These are phyloP conservation scores for Rostrohypoxylon terebratum DNA, from an alignment of 495 filamentous ascomycete species.

Conservation along the genomic window DNA sequence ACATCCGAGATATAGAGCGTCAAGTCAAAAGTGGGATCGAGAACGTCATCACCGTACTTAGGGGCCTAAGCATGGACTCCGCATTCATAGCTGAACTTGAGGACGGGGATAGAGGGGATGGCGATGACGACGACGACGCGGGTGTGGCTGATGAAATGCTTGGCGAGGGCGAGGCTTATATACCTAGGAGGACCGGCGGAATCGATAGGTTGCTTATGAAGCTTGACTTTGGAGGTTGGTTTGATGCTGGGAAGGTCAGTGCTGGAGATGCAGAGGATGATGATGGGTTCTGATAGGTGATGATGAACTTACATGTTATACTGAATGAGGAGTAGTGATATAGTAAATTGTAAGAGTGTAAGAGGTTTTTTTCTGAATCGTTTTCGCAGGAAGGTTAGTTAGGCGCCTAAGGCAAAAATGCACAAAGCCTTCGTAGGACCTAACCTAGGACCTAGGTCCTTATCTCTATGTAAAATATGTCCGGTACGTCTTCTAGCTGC, in stretches of 20 bases:
- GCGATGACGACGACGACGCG: slow-evolving; percentile 33
- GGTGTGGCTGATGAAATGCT: slow-evolving; percentile 6
- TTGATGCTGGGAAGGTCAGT: slow-evolving; percentile 45
- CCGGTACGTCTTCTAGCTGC: neutral
- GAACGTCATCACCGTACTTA: slow-evolving; percentile 67
- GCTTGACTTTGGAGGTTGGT: slow-evolving; percentile 74
- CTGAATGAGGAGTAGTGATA: neutral
- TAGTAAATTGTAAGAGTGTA: neutral
- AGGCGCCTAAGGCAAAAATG: neutral
- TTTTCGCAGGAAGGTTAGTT: neutral
- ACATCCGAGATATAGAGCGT: slow-evolving; percentile 65
- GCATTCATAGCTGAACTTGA: slow-evolving; percentile 46
- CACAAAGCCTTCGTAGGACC: neutral
- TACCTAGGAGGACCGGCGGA: slow-evolving; percentile 73
- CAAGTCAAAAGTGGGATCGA: slow-evolving; percentile 71
- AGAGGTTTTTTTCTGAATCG: too few relatives aligned
- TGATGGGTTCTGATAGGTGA: slow-evolving; percentile 29
- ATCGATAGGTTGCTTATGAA: slow-evolving; percentile 88
- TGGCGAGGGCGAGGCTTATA: slow-evolving; percentile 62
- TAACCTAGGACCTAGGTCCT: too few relatives aligned
- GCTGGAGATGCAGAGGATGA: slow-evolving; percentile 29
- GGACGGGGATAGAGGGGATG: slow-evolving; percentile 42
- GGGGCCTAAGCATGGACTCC: slow-evolving; percentile 46
- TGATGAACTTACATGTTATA: neutral
- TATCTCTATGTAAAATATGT: neutral